These are phyloP conservation scores for Azolla pinnata DNA, from an alignment of 75 land plant species.

Conservation along the genomic window DNA sequence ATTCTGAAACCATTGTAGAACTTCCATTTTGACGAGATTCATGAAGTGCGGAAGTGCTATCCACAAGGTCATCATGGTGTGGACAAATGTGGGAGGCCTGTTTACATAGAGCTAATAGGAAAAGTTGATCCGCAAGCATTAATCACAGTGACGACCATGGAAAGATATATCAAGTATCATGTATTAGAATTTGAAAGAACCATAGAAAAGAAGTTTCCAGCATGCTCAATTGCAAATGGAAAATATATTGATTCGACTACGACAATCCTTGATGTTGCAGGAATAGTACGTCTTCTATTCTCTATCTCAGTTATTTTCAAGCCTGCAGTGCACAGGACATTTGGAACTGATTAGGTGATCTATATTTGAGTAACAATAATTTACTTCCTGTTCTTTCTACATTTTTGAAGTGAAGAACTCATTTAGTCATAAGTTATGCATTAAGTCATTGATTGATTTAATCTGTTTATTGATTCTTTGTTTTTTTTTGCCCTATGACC, in stretches of 20 bases:
- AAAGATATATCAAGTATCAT: slow-evolving; percentile 43
- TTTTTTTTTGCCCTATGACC: no score
- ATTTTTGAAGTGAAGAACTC: no score
- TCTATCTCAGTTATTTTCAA: no score
- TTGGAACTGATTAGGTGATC: no score
- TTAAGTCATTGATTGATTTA: no score
- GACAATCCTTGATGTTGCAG: slow-evolving; percentile 43
- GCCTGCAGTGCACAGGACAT: no score
- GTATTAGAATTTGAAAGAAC: slow-evolving; percentile 44
- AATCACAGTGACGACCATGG: slow-evolving; percentile 35
- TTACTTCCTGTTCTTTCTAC: no score
- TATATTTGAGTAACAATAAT: no score
- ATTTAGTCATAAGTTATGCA: no score
- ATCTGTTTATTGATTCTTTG: no score
- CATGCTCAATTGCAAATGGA: slow-evolving; percentile 49
- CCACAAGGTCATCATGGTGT: slow-evolving; percentile 62
- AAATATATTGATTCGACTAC: slow-evolving; percentile 44
- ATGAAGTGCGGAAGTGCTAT: slow-evolving; percentile 40
- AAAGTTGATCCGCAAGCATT: slow-evolving; percentile 32
- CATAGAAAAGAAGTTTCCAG: slow-evolving; percentile 35
- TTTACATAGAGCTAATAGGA: slow-evolving; percentile 52
- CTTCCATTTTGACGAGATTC: slow-evolving; percentile 27
- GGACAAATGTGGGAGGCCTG: slow-evolving; percentile 46
- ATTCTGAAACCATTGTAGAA: no score
- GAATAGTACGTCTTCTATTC: slow-evolving; percentile 28